A percentile compares a stretch with the other conserved stretches of the same genome.
Evolutionary conservation across 2,329 filamentous ascomycete genomes (phyloP).

Genomic region (Amylocarpus encephaloides): DNA sequence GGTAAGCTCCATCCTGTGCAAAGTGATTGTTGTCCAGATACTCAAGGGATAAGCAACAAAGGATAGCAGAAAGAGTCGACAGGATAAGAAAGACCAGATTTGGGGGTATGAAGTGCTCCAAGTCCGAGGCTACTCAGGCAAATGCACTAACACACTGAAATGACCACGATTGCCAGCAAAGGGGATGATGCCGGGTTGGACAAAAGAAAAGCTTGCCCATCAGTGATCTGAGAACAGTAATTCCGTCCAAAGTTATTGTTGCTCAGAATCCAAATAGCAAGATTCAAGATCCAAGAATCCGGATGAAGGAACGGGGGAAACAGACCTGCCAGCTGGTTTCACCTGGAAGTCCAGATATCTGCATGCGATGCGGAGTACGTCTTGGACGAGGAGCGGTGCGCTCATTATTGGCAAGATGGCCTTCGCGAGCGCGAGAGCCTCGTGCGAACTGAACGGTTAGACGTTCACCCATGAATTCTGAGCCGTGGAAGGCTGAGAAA

Average conservation of each 20-base stretch:
- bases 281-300: slow-evolving; percentile 34
- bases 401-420: slow-evolving; percentile 52
- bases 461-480: slow-evolving; percentile 95
- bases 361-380: slow-evolving; percentile 93
- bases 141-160: slow-evolving; percentile 32
- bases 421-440: slow-evolving; percentile 65
- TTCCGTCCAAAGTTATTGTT: slow-evolving; percentile 28
- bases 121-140: slow-evolving; percentile 30
- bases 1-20: slow-evolving; percentile 22
- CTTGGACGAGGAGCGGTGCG: slow-evolving; percentile 73
- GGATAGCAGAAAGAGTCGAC: slow-evolving; percentile 30
- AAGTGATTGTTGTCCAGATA: slow-evolving; percentile 26
- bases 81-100: slow-evolving; percentile 29
- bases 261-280: slow-evolving; percentile 33
- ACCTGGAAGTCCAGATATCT: slow-evolving; percentile 90
- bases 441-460: slow-evolving; percentile 97
- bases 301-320: slow-evolving; percentile 54
- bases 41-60: slow-evolving; percentile 24
- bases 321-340: slow-evolving; percentile 99
- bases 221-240: slow-evolving; percentile 23
- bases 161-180: slow-evolving; percentile 21
- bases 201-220: slow-evolving; percentile 23
- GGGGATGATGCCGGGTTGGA: slow-evolving; percentile 29
- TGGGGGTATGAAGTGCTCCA: slow-evolving; percentile 21
- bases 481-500: slow-evolving; percentile 65